These are phyloP conservation scores for Colletotrichum sp. DNA, from an alignment of 2,329 filamentous ascomycete species.

Conservation along the genomic window DNA sequence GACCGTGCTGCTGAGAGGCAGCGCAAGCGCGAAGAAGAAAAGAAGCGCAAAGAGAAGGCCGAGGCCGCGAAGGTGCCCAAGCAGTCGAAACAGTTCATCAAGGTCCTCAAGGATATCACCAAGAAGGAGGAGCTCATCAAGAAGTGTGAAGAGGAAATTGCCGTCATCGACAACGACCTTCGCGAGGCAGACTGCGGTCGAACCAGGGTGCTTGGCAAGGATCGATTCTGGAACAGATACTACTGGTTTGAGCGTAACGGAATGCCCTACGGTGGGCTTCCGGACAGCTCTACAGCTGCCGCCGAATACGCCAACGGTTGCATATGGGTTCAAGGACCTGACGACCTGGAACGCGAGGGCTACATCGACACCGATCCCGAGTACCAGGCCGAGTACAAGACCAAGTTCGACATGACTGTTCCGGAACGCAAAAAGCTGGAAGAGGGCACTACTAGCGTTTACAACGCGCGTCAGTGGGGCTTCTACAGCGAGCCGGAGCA, in stretches of 20 bases:
- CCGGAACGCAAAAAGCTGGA: conserved; percentile 84
- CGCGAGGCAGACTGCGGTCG: conserved; percentile 93
- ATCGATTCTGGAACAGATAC: conserved; percentile 97
- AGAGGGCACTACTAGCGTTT: conserved; percentile 82
- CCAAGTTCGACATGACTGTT: conserved; percentile 81
- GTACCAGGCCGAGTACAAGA: conserved; percentile 75
- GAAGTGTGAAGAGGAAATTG: conserved; percentile 85
- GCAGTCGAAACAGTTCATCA: conserved; percentile 87
- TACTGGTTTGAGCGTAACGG: conserved; percentile 99
- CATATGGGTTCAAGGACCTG: conserved; percentile 95
- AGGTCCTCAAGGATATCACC: conserved; percentile 86
- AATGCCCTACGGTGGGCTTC: conserved; percentile 92
- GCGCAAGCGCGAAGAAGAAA: conserved; percentile 77
- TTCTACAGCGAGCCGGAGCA: conserved; percentile 84
- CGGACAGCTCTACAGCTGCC: conserved; percentile 83
- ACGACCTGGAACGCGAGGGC: conserved; percentile 83
- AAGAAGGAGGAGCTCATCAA: conserved; percentile 83
- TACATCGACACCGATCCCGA: conserved; percentile 81
- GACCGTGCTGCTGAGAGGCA: conserved; percentile 76
- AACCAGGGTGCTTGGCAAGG: conserved; percentile 87
- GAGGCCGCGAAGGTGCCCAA: conserved; percentile 71
- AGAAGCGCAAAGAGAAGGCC: conserved; percentile 62
- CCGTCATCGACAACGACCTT: conserved; percentile 85
- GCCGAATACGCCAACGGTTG: conserved; percentile 93
- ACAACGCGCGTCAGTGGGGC: conserved; percentile 83